Base-by-base conservation (phyloP, 306 rosid species). In the Casuarina equisetifolia region DNA sequence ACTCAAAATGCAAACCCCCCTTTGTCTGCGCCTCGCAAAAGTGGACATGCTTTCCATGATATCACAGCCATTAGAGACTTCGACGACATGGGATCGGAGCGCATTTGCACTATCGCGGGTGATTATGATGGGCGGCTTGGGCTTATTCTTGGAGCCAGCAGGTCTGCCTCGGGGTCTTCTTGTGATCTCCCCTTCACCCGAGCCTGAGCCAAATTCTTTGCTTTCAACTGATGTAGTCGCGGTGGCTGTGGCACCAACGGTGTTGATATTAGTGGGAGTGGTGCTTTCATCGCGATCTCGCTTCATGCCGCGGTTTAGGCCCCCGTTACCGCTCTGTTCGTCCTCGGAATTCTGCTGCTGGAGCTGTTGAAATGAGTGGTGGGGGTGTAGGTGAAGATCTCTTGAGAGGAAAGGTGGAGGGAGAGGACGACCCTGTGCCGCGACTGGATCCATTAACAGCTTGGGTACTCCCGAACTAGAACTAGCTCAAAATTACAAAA, bases 71-170 rank as follows among this genome's bases (percentile, higher is more conserved):
- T 86, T 89, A 4, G 93, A 86, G 51, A 95, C 82, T 82, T 95
- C 99, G 88, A 95, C 89, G 11, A 92, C 97, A 13, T 92, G 99
- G 62, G 97, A 92, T 43, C 97, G 84, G 44, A 95, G 89, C 0
- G 97, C 98, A 74, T 94, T 95, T 9, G 98, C 97, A 79, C 97
- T 92, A 38, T 92, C 98, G 1, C 97, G 73, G 0, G 97, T 95
- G 70, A 94, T 94, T 68, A 94, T 90, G 85, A 92, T 94, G 3
- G 98, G 97, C 0, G 98, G 97, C 50, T 92, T 95, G 0, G 97
- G 93, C 84, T 92, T 95, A 89, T 95, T 95, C 66, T 89, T 95
- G 1, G 98, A 92, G 0, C 98, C 98, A 0, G 97, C 86, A 0
- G 98, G 98, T 20, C 98, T 78, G 2, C 98, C 98, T 2, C 98